Base-by-base conservation (phyloP, 352 stramenopile genomes). In the Pelagophyceae sp. region DNA sequence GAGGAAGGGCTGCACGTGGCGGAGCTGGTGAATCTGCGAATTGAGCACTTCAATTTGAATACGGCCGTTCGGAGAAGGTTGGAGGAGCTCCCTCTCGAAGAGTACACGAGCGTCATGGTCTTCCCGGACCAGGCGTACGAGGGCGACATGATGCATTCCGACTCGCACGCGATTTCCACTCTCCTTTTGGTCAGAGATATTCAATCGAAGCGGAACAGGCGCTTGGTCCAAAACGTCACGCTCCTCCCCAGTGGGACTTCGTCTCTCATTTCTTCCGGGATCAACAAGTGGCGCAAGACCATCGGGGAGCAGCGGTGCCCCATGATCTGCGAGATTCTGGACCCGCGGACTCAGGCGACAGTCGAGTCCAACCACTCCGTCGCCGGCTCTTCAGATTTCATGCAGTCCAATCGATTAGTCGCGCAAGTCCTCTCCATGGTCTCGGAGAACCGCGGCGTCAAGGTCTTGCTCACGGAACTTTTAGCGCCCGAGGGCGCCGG, bases 371-470 rank as follows among this genome's bases (percentile, higher is more conserved):
- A 71, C 61, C 1, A 15, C 5, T 32, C 87, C 0, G 90, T 92
- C 33, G 75, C 90, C n/a, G 81, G 81, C 29, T 78, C 90, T 0
- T 92, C 87, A 0, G 87, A 93, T 31, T 93, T 92, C 72, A 90
- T 91, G 65, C 87, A 91, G 81, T 91, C 87, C 6, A 93, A 92
- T 38, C 86, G 91, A 63, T 79, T 93, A 11, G 80, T 92, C n/a
- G 90, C 85, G 32, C 89, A 87, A 29, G 91, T 92, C n/a, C 81
- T 93, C 25, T 88, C 89, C 0, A 93, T 93, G 88, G 89, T 93
- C 31, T 88, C 87, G 0, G 89, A 93, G 72, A 91, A 86, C 58
- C 87, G 87, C 29, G 86, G 89, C 37, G 88, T 93, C 5, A 85
- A 88, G 11, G 82, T 89, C 38, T 89, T 93, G 31, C 74, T 93